phyloP scores from a whole-genome alignment of 139 green algal genomes.

The Bryopsis sp. region DNA sequence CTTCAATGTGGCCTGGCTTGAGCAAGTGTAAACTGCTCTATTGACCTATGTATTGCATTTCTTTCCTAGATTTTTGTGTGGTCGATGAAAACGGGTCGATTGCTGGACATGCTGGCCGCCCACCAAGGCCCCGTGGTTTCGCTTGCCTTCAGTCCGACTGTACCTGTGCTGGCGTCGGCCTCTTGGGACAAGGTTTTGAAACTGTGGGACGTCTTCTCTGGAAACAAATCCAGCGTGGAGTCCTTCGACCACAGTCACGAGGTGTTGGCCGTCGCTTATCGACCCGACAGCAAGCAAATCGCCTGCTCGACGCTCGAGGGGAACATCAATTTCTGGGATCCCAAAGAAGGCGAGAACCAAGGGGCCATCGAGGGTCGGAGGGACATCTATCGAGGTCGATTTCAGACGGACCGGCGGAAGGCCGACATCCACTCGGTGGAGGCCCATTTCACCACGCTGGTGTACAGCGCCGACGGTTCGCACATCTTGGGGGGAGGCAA shows the following conservation, averaged over 20 bases:
- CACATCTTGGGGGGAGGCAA: constrained; percentile 68
- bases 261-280: constrained; percentile 77
- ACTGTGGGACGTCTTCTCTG: constrained; percentile 79
- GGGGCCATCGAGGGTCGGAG: constrained; percentile 71
- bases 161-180: constrained; percentile 60
- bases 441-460: constrained; percentile 72
- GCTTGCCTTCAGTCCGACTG: constrained; percentile 70
- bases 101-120: constrained; percentile 85
- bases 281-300: constrained; percentile 83
- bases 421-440: constrained; percentile 56
- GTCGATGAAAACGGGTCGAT: constrained; percentile 78
- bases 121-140: constrained; percentile 83
- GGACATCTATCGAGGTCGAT: constrained; percentile 76
- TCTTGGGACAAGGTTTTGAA: constrained; percentile 82
- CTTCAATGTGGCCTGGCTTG: too few species aligned
- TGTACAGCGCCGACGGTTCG: constrained; percentile 81
- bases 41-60: not conserved
- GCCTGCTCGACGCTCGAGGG: constrained; percentile 81
- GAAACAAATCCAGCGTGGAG: constrained; percentile 59
- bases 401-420: constrained; percentile 53
- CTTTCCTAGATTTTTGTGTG: constrained; percentile 81
- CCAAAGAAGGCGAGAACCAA: constrained; percentile 57
- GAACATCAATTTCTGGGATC: constrained; percentile 88
- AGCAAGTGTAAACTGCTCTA: not conserved
- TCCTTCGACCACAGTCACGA: constrained; percentile 81